Conservation (phyloP, 495 filamentous ascomycete species). For the Neurospora sp. region DNA sequence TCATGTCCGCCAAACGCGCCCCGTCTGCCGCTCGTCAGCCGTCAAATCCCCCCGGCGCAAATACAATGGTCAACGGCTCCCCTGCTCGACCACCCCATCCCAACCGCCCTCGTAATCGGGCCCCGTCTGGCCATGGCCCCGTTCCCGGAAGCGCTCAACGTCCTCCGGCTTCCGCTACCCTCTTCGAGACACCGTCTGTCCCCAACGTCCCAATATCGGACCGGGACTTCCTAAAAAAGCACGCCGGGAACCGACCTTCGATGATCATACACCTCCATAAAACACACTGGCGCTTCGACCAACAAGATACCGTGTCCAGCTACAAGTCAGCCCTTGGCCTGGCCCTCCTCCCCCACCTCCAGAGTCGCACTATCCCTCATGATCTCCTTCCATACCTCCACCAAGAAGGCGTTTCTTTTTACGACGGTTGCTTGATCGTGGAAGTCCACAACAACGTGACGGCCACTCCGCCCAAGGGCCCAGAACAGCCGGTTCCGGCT, state of each 20-base stretch:
- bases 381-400: conserved; percentile 50
- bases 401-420: conserved; percentile 63
- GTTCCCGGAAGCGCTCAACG: conserved; percentile 14
- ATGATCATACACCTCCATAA: conserved; percentile 78
- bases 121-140: conserved; percentile 35
- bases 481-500: conserved; percentile 46
- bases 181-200: background rate
- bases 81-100: conserved; percentile 18
- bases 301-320: conserved; percentile 82
- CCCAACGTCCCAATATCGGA: conserved; percentile 47
- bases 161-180: background rate
- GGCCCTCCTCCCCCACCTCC: conserved; percentile 58
- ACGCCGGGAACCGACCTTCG: conserved; percentile 63
- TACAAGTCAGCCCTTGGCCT: conserved; percentile 87
- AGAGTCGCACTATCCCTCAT: conserved; percentile 39
- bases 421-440: conserved; percentile 93
- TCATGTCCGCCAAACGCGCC: conserved; percentile 52
- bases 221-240: conserved; percentile 74
- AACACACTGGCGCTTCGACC: conserved; percentile 83
- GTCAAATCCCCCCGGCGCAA: conserved; percentile 32
- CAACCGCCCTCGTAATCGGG: conserved; percentile 41
- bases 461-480: background rate
- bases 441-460: conserved; percentile 66
- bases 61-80: conserved; percentile 32
- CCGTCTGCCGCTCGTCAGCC: conserved; percentile 28